Evolutionary conservation across 352 stramenopile genomes (phyloP), one percentile per base, ranked within the genome.

Genomic region (Phytopythium montanum): DNA sequence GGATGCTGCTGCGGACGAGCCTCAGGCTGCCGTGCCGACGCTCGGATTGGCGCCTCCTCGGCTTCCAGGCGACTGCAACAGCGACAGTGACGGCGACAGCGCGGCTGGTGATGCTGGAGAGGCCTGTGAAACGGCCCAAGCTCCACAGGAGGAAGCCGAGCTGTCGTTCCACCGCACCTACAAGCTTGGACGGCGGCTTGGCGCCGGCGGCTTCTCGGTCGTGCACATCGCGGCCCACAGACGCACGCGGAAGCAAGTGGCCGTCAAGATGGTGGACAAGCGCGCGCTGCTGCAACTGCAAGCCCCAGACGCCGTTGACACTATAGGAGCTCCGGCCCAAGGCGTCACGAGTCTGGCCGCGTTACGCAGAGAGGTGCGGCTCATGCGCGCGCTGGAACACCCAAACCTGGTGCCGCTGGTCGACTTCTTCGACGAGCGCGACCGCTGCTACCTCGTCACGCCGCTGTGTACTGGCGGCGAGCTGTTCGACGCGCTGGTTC

Each of bases 391-490:
- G n/a, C n/a, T 96, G 51, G 72, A 94, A 23, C 90, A 97, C 65
- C 59, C 69, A 5, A 96, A 97, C 64, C 96, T 97, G 48, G 87
- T 97, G 50, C 73, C 78, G 41, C 70, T 97, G n/a, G 75, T 79
- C 31, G 85, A 97, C 41, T 80, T 96, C 18, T 96, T 94, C 60
- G 83, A 95, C 68, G 93, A 82, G 60, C 75, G 89, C 25, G 92
- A 93, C 59, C 94, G 84, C 25, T 94, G 97, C 48, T 95, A 96
- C 76, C 94, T 97, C 80, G 86, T 97, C 61, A 96, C 97, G 81
- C 90, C 97, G 61, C 77, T 96, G 56, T 92, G 95, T 76, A 93
- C 75, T 42, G 92, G 92, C 29, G 90, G 88, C 8, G 92, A 98
- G 61, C 79, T 98, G 31, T 98, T 97, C 62, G 92, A 97, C 61